Conservation (phyloP, 1,284 basidiomycete species). For the Albatrellus sp. region DNA sequence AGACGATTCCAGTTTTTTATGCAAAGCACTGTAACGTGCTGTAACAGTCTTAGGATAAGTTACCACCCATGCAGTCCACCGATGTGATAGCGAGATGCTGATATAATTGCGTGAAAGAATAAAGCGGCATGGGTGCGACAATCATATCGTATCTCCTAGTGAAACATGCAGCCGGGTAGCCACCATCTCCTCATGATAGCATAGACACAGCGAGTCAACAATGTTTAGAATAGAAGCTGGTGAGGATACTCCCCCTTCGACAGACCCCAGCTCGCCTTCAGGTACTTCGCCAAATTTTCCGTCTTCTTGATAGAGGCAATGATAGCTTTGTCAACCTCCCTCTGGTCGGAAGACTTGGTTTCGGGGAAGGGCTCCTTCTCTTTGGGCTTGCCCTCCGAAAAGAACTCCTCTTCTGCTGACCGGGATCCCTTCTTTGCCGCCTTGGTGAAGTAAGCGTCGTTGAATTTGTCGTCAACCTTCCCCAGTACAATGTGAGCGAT, state of each 20-base stretch:
- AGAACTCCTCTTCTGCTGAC: constrained; percentile 93
- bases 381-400: constrained; percentile 88
- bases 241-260: constrained; percentile 93
- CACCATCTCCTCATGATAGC: constrained; percentile 4
- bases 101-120: constrained; percentile 12
- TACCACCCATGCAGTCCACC: too few species aligned
- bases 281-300: constrained; percentile 87
- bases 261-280: constrained; percentile 88
- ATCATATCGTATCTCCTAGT: constrained; percentile 14
- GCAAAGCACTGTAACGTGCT: too few species aligned
- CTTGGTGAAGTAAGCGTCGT: constrained; percentile 94
- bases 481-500: neutral
- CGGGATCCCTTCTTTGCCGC: constrained; percentile 51
- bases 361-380: constrained; percentile 86
- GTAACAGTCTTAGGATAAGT: too few species aligned
- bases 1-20: too few species aligned
- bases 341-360: constrained; percentile 88
- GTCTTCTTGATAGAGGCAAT: constrained; percentile 87
- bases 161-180: constrained; percentile 7
- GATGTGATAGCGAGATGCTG: constrained; percentile 1
- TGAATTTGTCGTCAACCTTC: constrained; percentile 80
- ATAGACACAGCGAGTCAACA: constrained; percentile 8
- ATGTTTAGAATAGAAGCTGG: constrained; percentile 68
- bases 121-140: constrained; percentile 11
- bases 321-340: constrained; percentile 79